Conservation (phyloP, 768 basidiomycete genomes). For the Boletus speciosus region DNA sequence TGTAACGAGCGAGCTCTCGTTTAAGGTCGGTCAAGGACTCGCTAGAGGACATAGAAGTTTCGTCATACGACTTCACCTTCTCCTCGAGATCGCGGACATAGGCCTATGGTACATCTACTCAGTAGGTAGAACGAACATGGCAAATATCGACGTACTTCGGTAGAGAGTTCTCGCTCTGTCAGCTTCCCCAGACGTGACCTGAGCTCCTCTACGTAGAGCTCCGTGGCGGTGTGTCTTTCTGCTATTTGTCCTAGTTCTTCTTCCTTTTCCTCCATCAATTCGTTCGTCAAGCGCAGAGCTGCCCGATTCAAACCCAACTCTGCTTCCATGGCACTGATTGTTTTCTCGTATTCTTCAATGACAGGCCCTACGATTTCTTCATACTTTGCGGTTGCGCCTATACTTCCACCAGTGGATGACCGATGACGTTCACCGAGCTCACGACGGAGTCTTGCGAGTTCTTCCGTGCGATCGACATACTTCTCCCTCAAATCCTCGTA, state of each 20-base stretch:
- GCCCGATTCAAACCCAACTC: slow-evolving; percentile 85
- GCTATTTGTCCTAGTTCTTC: slow-evolving; percentile 64
- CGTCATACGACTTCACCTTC: slow-evolving; percentile 83
- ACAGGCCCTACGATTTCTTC: slow-evolving; percentile 96
- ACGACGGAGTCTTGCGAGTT: slow-evolving; percentile 73
- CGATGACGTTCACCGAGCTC: slow-evolving; percentile 77
- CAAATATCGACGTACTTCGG: slow-evolving; percentile 60
- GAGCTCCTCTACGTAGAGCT: slow-evolving; percentile 86
- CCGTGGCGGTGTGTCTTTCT: slow-evolving; percentile 72
- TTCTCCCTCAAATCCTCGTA: slow-evolving; percentile 81
- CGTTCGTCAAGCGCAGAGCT: slow-evolving; percentile 86
- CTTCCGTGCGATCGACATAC: slow-evolving; percentile 86
- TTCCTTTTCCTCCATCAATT: slow-evolving; percentile 90
- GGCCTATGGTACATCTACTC: slow-evolving; percentile 46
- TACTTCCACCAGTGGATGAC: slow-evolving; percentile 50
- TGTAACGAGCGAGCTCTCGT: slow-evolving; percentile 75
- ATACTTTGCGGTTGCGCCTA: slow-evolving; percentile 72
- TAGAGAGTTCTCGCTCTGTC: slow-evolving; percentile 83
- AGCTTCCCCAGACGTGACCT: slow-evolving; percentile 76
- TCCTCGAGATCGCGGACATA: slow-evolving; percentile 93
- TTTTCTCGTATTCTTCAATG: slow-evolving; percentile 98
- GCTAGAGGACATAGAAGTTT: slow-evolving; percentile 69
- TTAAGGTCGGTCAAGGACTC: slow-evolving; percentile 81
- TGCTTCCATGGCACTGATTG: slow-evolving; percentile 90
- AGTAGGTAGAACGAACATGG: neutral